Conservation (phyloP, 768 basidiomycete species). For the Tephrocybe sp. region DNA sequence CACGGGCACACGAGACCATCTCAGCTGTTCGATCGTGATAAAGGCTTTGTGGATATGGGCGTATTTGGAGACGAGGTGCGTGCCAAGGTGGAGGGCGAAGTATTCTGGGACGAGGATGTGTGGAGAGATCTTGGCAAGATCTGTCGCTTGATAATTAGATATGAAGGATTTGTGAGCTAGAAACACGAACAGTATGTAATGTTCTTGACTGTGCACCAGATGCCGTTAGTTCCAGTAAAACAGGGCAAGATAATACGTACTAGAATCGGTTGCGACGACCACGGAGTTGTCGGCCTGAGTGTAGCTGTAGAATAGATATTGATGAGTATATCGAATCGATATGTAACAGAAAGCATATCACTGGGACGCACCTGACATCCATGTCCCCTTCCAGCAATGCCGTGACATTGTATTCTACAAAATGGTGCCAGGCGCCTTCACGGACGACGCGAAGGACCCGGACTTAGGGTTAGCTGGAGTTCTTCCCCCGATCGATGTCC, state of each 20-base stretch:
- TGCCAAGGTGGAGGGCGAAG: constrained; percentile 86
- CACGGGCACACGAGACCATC: constrained; percentile 80
- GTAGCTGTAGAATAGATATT: constrained; percentile 67
- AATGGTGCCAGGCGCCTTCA: constrained; percentile 60
- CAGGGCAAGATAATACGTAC: constrained; percentile 42
- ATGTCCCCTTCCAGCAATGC: constrained; percentile 84
- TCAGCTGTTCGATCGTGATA: constrained; percentile 73
- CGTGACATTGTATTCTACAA: constrained; percentile 85
- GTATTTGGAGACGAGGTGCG: constrained; percentile 81
- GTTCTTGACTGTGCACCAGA: constrained; percentile 80
- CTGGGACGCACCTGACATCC: constrained; percentile 65
- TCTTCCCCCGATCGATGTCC: no score
- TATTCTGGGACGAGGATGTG: constrained; percentile 80
- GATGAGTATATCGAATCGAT: no score
- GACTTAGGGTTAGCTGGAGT: no score
- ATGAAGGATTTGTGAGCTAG: no score
- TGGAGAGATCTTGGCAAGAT: constrained; percentile 87
- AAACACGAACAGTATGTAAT: constrained; percentile 71
- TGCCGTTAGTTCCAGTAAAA: no score
- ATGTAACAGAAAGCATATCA: not conserved
- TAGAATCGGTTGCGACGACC: constrained; percentile 90
- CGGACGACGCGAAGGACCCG: constrained; percentile 86
- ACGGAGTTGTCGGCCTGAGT: constrained; percentile 87
- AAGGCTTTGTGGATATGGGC: constrained; percentile 71
- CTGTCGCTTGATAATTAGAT: no score